phyloP scores from a whole-genome alignment of 2,329 filamentous ascomycete species.

The Penicillium psychrosexuale region DNA sequence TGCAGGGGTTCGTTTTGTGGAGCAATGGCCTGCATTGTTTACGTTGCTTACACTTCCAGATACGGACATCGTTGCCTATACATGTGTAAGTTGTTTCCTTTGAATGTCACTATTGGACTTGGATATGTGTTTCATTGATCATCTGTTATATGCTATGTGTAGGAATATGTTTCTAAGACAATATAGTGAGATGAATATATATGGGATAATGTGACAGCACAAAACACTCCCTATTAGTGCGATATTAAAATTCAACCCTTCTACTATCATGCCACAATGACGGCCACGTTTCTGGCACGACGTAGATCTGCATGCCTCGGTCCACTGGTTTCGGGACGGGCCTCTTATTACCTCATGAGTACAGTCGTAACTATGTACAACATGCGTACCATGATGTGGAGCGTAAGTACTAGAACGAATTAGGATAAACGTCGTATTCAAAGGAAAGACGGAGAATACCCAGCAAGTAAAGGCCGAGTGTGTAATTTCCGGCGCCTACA shows the following conservation, averaged over 20 bases:
- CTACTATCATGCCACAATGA: constrained; percentile 4
- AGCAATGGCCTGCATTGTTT: constrained; percentile 4
- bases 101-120: not conserved
- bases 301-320: constrained; percentile 9
- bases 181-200: not conserved
- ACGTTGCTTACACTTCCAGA: not conserved
- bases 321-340: constrained; percentile 19
- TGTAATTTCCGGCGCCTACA: constrained; percentile 20
- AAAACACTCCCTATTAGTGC: not conserved
- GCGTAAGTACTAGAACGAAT: not conserved
- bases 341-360: constrained; percentile 17
- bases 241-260: not conserved
- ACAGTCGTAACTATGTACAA: constrained; percentile 9
- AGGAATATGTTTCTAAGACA: not conserved
- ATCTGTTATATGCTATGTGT: not conserved
- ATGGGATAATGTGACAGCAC: not conserved
- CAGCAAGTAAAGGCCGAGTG: not conserved
- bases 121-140: not conserved
- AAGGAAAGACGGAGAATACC: not conserved
- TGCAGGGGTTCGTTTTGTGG: constrained; percentile 5
- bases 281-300: constrained; percentile 3
- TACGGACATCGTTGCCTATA: not conserved
- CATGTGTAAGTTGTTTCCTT: not conserved
- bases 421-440: not conserved
- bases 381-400: not conserved